Percentiles rank a stretch among this genome's conserved stretches.
phyloP scores from a whole-genome alignment of 306 rosid genomes.

The Fragaria ananassa region DNA sequence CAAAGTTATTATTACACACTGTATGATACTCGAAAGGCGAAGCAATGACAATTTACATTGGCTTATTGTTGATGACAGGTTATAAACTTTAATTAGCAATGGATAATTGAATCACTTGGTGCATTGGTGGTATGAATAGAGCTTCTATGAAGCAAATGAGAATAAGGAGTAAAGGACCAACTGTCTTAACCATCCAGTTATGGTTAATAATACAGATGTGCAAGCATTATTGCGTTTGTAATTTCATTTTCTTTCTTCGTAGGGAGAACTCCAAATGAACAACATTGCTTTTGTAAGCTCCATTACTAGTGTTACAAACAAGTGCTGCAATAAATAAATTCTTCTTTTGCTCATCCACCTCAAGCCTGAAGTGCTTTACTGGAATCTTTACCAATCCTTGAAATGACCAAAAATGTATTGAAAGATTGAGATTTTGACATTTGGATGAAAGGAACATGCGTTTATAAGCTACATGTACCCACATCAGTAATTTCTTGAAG shows the following conservation, averaged over 20 bases:
- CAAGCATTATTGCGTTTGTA: background rate
- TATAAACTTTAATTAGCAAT: background rate
- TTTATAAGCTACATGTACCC: background rate
- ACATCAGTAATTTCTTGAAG: background rate
- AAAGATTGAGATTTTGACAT: background rate
- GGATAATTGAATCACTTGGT: background rate
- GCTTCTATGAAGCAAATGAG: slow-evolving; percentile 2
- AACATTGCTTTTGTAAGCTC: background rate
- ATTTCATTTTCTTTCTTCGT: background rate
- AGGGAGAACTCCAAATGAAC: background rate
- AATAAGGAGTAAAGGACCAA: background rate
- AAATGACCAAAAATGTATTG: background rate
- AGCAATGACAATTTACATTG: background rate
- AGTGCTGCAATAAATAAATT: background rate
- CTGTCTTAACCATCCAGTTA: background rate
- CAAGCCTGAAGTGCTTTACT: background rate
- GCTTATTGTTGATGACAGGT: background rate
- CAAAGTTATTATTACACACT: background rate
- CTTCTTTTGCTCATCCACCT: background rate
- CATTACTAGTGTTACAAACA: background rate
- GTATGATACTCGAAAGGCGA: background rate
- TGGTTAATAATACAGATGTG: background rate
- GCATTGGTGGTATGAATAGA: background rate
- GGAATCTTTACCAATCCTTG: background rate
- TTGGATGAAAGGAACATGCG: background rate